phyloP scores from a whole-genome alignment of 108 stramenopile genomes.

The Hondaea fermentalgiana region DNA sequence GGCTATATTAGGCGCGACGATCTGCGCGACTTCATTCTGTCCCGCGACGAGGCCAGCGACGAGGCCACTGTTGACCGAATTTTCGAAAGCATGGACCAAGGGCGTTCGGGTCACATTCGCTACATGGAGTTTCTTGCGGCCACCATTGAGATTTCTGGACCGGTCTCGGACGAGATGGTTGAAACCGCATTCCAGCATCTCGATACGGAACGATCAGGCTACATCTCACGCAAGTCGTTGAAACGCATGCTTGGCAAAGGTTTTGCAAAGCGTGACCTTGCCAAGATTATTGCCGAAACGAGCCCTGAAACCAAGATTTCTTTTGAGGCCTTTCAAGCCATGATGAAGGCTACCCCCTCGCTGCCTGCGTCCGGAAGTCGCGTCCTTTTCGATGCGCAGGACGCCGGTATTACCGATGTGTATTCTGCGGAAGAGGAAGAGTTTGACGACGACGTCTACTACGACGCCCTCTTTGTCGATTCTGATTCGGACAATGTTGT shows the following conservation, averaged over 20 bases:
- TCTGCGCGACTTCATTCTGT: not conserved
- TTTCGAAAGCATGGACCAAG: not conserved
- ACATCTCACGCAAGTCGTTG: not conserved
- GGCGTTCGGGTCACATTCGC: not conserved
- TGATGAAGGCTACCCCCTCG: not conserved
- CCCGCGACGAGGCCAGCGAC: not conserved
- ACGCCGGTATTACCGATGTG: not conserved
- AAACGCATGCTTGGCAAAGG: not conserved
- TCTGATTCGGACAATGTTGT: not conserved
- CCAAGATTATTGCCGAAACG: not conserved
- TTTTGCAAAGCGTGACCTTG: not conserved
- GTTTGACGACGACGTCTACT: not conserved
- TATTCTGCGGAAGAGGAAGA: not conserved
- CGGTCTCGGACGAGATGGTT: conserved; percentile 4
- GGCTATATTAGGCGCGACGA: not conserved
- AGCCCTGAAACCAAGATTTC: not conserved
- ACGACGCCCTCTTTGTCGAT: not conserved
- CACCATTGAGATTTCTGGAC: not conserved
- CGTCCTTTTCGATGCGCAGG: not conserved
- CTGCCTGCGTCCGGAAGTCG: not conserved
- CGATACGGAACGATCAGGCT: not conserved
- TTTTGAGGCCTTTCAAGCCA: not conserved
- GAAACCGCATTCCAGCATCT: not conserved
- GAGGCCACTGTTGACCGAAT: not conserved
- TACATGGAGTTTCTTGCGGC: conserved; percentile 7